These are phyloP conservation scores for Chaetomium strumarium DNA, from an alignment of 2,329 filamentous ascomycete species.

Conservation along the genomic window DNA sequence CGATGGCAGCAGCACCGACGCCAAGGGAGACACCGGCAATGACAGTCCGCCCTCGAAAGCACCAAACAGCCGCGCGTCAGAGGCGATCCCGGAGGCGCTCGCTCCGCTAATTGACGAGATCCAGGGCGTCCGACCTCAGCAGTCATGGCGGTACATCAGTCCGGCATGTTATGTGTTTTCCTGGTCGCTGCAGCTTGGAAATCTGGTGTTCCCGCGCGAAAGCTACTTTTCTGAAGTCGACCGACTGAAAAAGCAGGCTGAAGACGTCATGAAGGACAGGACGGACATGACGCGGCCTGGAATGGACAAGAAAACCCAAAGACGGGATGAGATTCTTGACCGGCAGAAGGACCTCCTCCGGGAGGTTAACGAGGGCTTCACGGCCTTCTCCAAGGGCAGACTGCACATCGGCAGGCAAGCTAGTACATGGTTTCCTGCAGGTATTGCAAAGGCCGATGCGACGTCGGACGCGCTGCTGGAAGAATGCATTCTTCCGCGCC, in stretches of 20 bases:
- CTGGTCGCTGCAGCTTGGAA: constrained; percentile 81
- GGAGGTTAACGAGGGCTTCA: constrained; percentile 66
- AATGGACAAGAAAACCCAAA: constrained; percentile 60
- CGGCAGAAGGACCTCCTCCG: constrained; percentile 63
- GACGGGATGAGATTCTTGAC: constrained; percentile 63
- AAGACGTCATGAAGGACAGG: constrained; percentile 63
- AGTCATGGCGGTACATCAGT: constrained; percentile 64
- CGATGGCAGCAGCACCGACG: constrained; percentile 25
- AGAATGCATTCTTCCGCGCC: constrained; percentile 84
- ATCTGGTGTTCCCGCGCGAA: constrained; percentile 68
- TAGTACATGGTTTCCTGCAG: constrained; percentile 67
- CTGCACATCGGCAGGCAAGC: constrained; percentile 70
- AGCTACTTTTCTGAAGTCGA: constrained; percentile 74
- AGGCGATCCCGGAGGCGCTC: constrained; percentile 62
- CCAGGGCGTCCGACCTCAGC: constrained; percentile 52
- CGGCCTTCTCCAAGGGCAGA: constrained; percentile 60
- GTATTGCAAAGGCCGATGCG: constrained; percentile 55
- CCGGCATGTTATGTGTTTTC: constrained; percentile 84
- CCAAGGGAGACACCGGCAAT: not conserved
- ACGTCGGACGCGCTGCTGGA: constrained; percentile 77
- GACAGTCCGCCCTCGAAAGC: constrained; percentile 12
- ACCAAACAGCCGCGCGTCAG: constrained; percentile 33
- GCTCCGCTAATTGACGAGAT: constrained; percentile 68
- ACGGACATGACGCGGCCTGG: constrained; percentile 65
- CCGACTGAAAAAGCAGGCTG: constrained; percentile 60